These are phyloP conservation scores for Phytophthora uliginosa DNA, from an alignment of 352 stramenopile species.

Conservation along the genomic window DNA sequence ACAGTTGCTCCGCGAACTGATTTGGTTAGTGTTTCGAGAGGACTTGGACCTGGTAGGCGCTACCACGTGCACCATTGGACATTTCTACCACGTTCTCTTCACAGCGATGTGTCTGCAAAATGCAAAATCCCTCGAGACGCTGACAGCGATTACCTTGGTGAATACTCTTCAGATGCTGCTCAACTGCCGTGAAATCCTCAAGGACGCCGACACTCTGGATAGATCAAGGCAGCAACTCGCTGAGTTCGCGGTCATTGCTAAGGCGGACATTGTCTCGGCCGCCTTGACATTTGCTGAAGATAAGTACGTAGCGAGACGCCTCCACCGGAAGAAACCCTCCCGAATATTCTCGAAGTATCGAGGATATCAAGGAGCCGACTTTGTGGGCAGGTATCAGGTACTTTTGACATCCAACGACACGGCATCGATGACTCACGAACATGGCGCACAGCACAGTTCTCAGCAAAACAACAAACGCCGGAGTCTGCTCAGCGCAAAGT, in stretches of 20 bases:
- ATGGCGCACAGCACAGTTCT: background rate
- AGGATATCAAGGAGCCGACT: constrained; percentile 20
- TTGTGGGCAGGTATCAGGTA: constrained; percentile 2
- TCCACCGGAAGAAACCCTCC: constrained; percentile 17
- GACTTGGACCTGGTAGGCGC: constrained; percentile 38
- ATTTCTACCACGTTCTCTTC: constrained; percentile 54
- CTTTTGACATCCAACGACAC: background rate
- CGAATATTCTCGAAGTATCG: constrained; percentile 32
- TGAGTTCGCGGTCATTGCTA: background rate
- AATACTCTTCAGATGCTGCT: constrained; percentile 23
- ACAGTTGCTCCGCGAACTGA: constrained; percentile 22
- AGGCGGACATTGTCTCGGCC: constrained; percentile 2
- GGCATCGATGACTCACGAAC: background rate
- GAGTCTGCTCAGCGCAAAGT: background rate
- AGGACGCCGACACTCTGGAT: constrained; percentile 6
- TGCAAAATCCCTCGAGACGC: constrained; percentile 38
- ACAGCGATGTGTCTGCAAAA: constrained; percentile 47
- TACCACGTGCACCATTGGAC: constrained; percentile 18
- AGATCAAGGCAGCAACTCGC: background rate
- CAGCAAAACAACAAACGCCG: background rate
- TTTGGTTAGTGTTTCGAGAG: constrained; percentile 25
- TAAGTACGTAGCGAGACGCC: constrained; percentile 2
- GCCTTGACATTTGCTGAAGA: constrained; percentile 5
- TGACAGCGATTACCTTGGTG: constrained; percentile 33
- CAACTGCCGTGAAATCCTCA: constrained; percentile 28